Evolutionary conservation across 345 rosid genomes (phyloP).

Genomic region (Euclidium syriacum): DNA sequence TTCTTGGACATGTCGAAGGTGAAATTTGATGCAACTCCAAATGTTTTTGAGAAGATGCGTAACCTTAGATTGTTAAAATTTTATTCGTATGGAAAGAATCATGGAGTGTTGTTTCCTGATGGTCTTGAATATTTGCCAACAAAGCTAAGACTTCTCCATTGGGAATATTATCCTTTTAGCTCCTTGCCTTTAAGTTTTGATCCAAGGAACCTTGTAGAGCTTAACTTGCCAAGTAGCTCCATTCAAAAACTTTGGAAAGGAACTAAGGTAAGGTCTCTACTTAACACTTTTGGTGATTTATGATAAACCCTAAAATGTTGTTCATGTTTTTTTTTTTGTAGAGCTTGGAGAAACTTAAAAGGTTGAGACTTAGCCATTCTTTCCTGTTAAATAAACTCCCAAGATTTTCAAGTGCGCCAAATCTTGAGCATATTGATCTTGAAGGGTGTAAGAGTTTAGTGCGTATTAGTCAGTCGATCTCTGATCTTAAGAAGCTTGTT

Average conservation of each 20-base stretch:
- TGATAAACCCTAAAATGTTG: not conserved
- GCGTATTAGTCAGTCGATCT: conserved; percentile 14
- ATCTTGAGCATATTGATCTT: conserved; percentile 28
- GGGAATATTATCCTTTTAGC: conserved; percentile 23
- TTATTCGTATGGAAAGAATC: not conserved
- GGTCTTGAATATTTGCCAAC: conserved; percentile 17
- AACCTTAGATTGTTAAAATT: conserved; percentile 23
- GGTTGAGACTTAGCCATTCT: conserved; percentile 19
- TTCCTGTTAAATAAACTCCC: conserved; percentile 5
- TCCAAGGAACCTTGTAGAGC: conserved; percentile 23
- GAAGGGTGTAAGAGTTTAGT: conserved; percentile 22
- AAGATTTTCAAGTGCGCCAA: conserved; percentile 18
- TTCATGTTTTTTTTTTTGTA: conserved; percentile 9
- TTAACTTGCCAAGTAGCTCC: conserved; percentile 9
- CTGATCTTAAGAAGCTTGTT: conserved; percentile 10
- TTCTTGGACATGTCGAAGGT: conserved; percentile 8
- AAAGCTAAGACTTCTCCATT: conserved; percentile 25
- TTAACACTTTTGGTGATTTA: not conserved
- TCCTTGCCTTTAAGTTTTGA: conserved; percentile 26
- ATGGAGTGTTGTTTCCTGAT: not conserved
- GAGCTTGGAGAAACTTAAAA: conserved; percentile 14
- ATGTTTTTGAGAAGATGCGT: conserved; percentile 16
- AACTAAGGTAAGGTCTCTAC: conserved; percentile 1
- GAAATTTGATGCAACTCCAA: not conserved
- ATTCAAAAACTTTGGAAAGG: conserved; percentile 27